phyloP scores from a whole-genome alignment of 2,329 filamentous ascomycete species.

The Ilyonectria sp. region DNA sequence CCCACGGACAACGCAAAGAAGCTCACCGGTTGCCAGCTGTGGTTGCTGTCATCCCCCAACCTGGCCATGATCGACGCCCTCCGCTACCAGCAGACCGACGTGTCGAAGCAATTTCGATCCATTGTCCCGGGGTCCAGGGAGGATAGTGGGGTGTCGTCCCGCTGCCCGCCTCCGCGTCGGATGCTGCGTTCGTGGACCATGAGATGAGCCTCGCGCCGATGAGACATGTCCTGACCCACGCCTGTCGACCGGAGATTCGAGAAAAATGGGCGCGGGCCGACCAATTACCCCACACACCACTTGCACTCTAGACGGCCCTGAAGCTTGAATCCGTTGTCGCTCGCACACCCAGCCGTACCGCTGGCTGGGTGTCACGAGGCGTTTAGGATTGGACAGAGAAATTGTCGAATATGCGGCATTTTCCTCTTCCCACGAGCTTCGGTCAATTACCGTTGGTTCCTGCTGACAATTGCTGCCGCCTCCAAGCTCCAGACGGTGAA shows the following conservation, averaged over 20 bases:
- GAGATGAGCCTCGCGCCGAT: not conserved
- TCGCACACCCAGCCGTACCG: conserved; percentile 5
- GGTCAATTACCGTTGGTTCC: conserved; percentile 8
- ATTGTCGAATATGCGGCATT: conserved; percentile 23
- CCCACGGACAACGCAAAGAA: conserved; percentile 28
- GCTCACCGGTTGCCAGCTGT: conserved; percentile 37
- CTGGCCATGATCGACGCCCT: conserved; percentile 40
- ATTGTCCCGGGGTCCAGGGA: conserved; percentile 1
- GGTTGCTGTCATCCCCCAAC: conserved; percentile 34
- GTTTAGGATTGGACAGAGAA: not conserved
- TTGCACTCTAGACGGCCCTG: conserved; percentile 1
- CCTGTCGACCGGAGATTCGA: conserved; percentile 24
- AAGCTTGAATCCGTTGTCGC: conserved; percentile 12
- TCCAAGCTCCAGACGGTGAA: not conserved
- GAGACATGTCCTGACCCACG: conserved; percentile 13
- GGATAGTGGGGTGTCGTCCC: conserved; percentile 1
- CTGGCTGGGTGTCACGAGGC: conserved; percentile 19
- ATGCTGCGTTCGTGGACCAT: not conserved
- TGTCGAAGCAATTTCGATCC: conserved; percentile 14
- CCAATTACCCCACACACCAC: conserved; percentile 26
- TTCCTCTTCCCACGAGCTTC: conserved; percentile 18
- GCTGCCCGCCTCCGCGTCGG: conserved; percentile 18
- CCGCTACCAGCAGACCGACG: conserved; percentile 7
- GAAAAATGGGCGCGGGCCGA: conserved; percentile 17
- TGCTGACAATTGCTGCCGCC: conserved; percentile 3